phyloP scores from a whole-genome alignment of 148 eudicot species.

The Fallopia convolvulus region DNA sequence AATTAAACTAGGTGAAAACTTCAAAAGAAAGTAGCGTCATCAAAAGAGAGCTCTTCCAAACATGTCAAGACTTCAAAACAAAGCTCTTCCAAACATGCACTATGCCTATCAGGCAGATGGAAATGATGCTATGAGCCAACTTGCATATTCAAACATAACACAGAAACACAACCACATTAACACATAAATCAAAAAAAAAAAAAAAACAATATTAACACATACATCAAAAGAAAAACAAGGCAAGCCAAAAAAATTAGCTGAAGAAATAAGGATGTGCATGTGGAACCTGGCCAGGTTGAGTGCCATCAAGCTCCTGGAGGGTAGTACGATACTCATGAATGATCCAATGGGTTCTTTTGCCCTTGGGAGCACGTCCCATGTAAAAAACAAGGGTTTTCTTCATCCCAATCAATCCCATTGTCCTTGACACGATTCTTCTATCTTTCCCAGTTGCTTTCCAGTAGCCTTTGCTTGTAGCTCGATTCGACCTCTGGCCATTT shows the following conservation, averaged over 20 bases:
- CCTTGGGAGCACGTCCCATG: slow-evolving; percentile 87
- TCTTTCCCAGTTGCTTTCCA: slow-evolving; percentile 99
- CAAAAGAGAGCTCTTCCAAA: background rate
- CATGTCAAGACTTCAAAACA: background rate
- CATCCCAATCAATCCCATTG: slow-evolving; percentile 55
- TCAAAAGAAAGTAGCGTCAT: too few species aligned
- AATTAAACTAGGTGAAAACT: background rate
- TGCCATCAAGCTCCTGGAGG: slow-evolving; percentile 64
- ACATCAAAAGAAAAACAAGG: background rate
- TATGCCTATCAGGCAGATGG: background rate
- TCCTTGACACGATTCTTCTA: slow-evolving; percentile 49
- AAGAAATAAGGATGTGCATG: background rate
- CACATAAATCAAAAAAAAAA: too few species aligned
- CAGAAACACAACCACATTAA: background rate
- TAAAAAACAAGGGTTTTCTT: slow-evolving; percentile 94
- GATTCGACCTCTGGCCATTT: slow-evolving; percentile 72
- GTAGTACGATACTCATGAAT: slow-evolving; percentile 92
- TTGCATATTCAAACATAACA: background rate
- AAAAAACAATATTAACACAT: too few species aligned
- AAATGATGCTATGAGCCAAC: too few species aligned
- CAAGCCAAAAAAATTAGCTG: too few species aligned
- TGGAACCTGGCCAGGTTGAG: slow-evolving; percentile 80
- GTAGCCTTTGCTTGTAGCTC: slow-evolving; percentile 85
- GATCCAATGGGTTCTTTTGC: slow-evolving; percentile 80
- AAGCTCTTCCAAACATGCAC: background rate